These are phyloP conservation scores for Monosporascus cannonballus DNA, from an alignment of 2,329 filamentous ascomycete species.

Conservation along the genomic window DNA sequence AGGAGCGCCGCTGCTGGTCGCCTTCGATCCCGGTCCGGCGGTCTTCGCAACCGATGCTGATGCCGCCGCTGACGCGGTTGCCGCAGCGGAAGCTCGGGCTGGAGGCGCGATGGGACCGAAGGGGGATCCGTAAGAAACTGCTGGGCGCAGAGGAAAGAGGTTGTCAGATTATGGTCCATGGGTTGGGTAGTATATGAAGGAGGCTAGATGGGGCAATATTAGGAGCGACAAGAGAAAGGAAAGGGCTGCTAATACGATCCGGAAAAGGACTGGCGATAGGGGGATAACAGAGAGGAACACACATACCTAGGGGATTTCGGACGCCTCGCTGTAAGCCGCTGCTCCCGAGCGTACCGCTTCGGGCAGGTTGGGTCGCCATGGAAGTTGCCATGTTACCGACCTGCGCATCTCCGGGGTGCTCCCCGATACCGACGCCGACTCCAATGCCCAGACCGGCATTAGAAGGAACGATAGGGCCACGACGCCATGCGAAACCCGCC, in stretches of 20 bases:
- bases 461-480: not conserved
- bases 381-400: not conserved
- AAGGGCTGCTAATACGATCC: not conserved
- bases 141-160: not conserved
- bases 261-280: not conserved
- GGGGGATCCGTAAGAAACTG: constrained; percentile 19
- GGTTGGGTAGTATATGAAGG: not conserved
- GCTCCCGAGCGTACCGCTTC: not conserved
- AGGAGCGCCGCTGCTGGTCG: not conserved
- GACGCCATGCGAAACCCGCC: not conserved
- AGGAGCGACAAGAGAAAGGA: not conserved
- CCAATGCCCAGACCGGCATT: not conserved
- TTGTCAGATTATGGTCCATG: not conserved
- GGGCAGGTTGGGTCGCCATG: not conserved
- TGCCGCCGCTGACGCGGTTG: not conserved
- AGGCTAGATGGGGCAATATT: not conserved
- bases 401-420: not conserved
- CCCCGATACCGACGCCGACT: not conserved
- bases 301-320: not conserved
- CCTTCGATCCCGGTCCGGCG: not conserved
- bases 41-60: not conserved
- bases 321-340: not conserved
- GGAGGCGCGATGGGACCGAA: constrained; percentile 27
- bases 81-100: constrained; percentile 5
- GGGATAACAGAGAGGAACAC: not conserved